A percentile compares a stretch with the other conserved stretches of the same genome.
Conservation (phyloP, 192 early-diverging fungal species). For the Dissophora ornata region DNA sequence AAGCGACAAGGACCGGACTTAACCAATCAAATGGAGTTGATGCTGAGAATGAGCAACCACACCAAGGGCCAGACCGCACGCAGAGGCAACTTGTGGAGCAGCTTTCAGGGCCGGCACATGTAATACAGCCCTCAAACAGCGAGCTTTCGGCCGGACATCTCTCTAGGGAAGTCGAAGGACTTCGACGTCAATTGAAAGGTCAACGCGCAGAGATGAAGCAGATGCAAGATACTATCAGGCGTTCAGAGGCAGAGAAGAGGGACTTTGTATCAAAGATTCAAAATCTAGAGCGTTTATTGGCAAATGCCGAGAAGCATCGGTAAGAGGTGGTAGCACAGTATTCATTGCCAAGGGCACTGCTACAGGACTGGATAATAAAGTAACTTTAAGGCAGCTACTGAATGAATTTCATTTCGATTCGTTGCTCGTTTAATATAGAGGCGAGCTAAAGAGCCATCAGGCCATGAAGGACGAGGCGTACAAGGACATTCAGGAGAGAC, state of each 20-base stretch:
- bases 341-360: no score
- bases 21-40: no score
- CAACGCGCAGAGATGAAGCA: slow-evolving; percentile 40
- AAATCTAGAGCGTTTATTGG: slow-evolving; percentile 25
- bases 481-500: slow-evolving; percentile 33
- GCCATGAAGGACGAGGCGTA: slow-evolving; percentile 48
- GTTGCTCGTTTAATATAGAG: slow-evolving; percentile 14
- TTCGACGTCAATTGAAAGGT: slow-evolving; percentile 43
- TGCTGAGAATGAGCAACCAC: no score
- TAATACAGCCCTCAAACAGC: not conserved
- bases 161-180: slow-evolving; percentile 22
- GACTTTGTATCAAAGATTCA: slow-evolving; percentile 18
- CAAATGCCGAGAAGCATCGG: slow-evolving; percentile 42
- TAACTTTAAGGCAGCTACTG: not conserved
- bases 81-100: slow-evolving; percentile 6
- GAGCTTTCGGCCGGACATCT: slow-evolving; percentile 14
- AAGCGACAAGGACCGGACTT: no score
- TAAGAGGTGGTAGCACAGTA: slow-evolving; percentile 15
- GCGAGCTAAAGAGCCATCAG: slow-evolving; percentile 38
- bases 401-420: not conserved
- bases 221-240: slow-evolving; percentile 28
- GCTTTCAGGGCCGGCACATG: not conserved
- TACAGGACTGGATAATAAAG: not conserved
- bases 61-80: not conserved
- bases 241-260: slow-evolving; percentile 31